Evolutionary conservation across 1,139 yeast species (phyloP).

Genomic region (Saccharomyces pastorianus): DNA sequence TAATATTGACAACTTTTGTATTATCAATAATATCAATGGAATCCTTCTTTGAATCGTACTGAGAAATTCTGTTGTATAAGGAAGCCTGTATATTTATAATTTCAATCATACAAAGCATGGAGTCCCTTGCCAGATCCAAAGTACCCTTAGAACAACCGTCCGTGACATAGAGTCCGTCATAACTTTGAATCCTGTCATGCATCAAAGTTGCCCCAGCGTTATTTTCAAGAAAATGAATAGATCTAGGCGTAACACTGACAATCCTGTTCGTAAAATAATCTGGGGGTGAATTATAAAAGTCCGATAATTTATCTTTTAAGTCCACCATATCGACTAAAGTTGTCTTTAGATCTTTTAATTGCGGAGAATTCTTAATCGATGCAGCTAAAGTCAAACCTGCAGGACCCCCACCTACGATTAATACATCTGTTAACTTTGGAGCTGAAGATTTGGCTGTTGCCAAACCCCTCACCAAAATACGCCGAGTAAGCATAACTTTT

Average conservation of each 20-base stretch:
- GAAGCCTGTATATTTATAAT: conserved; percentile 70
- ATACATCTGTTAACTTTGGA: conserved; percentile 46
- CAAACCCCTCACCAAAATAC: conserved; percentile 4
- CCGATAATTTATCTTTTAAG: conserved; percentile 42
- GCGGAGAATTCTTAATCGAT: conserved; percentile 60
- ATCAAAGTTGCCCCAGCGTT: conserved; percentile 75
- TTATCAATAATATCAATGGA: conserved; percentile 48
- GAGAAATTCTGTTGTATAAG: conserved; percentile 19
- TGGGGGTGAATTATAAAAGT: conserved; percentile 50
- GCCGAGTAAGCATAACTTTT: not conserved
- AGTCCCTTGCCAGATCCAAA: conserved; percentile 53
- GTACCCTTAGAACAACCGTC: conserved; percentile 71
- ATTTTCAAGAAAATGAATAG: conserved; percentile 55
- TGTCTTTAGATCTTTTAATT: conserved; percentile 52
- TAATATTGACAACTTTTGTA: conserved; percentile 54
- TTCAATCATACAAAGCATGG: conserved; percentile 60
- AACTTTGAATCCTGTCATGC: conserved; percentile 64
- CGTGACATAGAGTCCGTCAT: conserved; percentile 76
- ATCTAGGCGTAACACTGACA: conserved; percentile 76
- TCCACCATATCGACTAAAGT: conserved; percentile 68
- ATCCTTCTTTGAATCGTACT: conserved; percentile 24
- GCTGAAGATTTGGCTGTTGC: conserved; percentile 5
- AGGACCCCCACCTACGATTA: conserved; percentile 95
- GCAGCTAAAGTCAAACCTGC: conserved; percentile 87
- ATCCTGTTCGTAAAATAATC: conserved; percentile 65